These are phyloP conservation scores for Sparassis latifolia DNA, from an alignment of 1,284 basidiomycete genomes.

Conservation along the genomic window DNA sequence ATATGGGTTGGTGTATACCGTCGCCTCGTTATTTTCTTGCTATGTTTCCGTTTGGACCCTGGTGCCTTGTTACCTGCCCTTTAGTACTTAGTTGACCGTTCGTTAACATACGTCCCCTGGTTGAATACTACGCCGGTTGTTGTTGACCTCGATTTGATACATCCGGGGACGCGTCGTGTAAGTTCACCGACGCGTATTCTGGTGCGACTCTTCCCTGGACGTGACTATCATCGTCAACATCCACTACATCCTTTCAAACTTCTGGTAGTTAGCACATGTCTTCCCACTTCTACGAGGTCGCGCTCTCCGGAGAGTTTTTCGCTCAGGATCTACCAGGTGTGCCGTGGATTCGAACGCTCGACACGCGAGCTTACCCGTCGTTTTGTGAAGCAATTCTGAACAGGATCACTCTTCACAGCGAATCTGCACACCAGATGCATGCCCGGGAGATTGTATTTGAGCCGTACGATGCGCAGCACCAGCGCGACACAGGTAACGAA, in stretches of 20 bases:
- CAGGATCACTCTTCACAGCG: slow-evolving; percentile 69
- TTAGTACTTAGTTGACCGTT: too few relatives aligned
- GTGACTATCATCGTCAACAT: too few relatives aligned
- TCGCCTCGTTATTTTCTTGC: not conserved
- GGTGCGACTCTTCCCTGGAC: too few relatives aligned
- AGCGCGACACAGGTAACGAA: slow-evolving; percentile 52
- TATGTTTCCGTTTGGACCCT: too few relatives aligned
- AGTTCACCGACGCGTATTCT: too few relatives aligned
- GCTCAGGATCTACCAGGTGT: slow-evolving; percentile 28
- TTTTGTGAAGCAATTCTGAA: slow-evolving; percentile 62
- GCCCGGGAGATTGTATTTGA: slow-evolving; percentile 70
- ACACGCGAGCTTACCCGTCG: not conserved
- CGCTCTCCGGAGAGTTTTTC: slow-evolving; percentile 69
- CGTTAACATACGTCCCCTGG: too few relatives aligned
- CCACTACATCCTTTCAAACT: too few relatives aligned
- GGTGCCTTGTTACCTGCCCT: too few relatives aligned
- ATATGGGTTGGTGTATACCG: not conserved
- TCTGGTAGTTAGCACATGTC: slow-evolving; percentile 10
- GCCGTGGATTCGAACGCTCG: not conserved
- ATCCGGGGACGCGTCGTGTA: too few relatives aligned
- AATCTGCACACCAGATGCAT: slow-evolving; percentile 65
- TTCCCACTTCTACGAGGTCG: slow-evolving; percentile 64
- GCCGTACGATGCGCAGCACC: slow-evolving; percentile 56
- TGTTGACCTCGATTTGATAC: too few relatives aligned
- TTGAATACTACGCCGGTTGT: too few relatives aligned